phyloP scores from a whole-genome alignment of 495 filamentous ascomycete species.

The Rhizodiscina lignyota region DNA sequence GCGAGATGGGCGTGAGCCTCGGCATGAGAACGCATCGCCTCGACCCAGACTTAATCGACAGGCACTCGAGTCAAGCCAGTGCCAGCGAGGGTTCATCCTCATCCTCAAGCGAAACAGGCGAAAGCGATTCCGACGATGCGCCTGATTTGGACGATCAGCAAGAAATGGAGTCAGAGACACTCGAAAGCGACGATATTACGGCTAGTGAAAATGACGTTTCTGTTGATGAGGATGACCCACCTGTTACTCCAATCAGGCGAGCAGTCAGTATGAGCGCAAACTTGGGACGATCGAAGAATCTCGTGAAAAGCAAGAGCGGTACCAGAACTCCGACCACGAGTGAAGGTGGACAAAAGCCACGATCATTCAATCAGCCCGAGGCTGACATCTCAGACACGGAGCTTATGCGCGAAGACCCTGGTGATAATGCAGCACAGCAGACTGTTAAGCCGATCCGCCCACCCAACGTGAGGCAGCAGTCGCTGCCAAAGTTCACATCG shows the following conservation, averaged over 20 bases:
- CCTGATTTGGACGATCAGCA: too few relatives aligned
- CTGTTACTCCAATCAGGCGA: constrained; percentile 7
- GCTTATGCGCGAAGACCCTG: not conserved
- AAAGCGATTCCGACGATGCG: constrained; percentile 28
- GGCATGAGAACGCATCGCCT: constrained; percentile 67
- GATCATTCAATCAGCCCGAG: constrained; percentile 10
- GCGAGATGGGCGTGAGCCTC: constrained; percentile 44
- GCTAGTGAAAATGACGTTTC: constrained; percentile 34
- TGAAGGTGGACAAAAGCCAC: too few relatives aligned
- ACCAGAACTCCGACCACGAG: too few relatives aligned
- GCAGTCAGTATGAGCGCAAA: constrained; percentile 7
- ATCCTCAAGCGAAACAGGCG: constrained; percentile 4
- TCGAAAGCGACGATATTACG: constrained; percentile 23
- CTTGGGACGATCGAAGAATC: too few relatives aligned
- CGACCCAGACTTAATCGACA: constrained; percentile 41
- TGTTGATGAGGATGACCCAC: constrained; percentile 19
- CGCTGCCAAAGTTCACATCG: constrained; percentile 46
- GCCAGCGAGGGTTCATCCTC: too few relatives aligned
- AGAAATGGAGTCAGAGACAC: too few relatives aligned
- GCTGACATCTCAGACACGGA: constrained; percentile 9
- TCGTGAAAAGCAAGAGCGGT: too few relatives aligned
- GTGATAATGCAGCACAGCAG: too few relatives aligned
- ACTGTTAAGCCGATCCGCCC: constrained; percentile 27
- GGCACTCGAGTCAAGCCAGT: constrained; percentile 28
- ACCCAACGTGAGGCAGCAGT: constrained; percentile 27